phyloP scores from a whole-genome alignment of 2,329 filamentous ascomycete genomes.

The Drechslerella stenobrocha region DNA sequence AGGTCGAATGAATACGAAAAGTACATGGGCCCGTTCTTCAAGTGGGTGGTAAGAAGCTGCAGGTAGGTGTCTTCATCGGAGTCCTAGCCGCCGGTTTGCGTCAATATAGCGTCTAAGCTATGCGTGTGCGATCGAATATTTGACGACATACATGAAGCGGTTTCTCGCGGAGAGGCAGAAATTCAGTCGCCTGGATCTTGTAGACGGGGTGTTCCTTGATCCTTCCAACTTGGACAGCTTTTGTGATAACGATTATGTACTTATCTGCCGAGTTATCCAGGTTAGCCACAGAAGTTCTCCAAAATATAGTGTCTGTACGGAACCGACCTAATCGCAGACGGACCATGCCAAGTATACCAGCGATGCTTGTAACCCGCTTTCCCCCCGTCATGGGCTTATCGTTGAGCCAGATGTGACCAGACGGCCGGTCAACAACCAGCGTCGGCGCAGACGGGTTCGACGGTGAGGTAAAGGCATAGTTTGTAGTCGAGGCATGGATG shows the following conservation, averaged over 20 bases:
- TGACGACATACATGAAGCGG: constrained; percentile 51
- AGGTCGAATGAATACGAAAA: constrained; percentile 97
- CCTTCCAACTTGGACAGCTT: constrained; percentile 84
- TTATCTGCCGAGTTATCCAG: constrained; percentile 65
- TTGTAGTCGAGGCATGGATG: constrained; percentile 84
- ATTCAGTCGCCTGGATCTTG: constrained; percentile 85
- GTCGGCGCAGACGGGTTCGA: constrained; percentile 87
- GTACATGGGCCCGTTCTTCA: constrained; percentile 88
- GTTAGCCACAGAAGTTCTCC: constrained; percentile 27
- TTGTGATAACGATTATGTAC: constrained; percentile 95
- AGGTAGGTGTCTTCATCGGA: constrained; percentile 93
- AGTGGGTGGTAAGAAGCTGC: constrained; percentile 71
- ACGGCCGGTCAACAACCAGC: constrained; percentile 85
- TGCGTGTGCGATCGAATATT: background rate
- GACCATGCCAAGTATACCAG: constrained; percentile 91
- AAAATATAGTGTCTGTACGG: constrained; percentile 32
- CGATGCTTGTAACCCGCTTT: constrained; percentile 89
- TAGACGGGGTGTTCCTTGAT: constrained; percentile 96
- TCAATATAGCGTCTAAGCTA: constrained; percentile 5
- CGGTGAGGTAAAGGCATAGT: constrained; percentile 95
- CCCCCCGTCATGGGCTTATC: constrained; percentile 75
- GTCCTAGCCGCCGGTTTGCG: constrained; percentile 75
- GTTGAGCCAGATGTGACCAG: constrained; percentile 82
- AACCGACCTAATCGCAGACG: constrained; percentile 81
- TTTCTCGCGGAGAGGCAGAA: constrained; percentile 85